Base-by-base conservation (phyloP, 2,329 filamentous ascomycete species). In the Trichocomaceae sp. region DNA sequence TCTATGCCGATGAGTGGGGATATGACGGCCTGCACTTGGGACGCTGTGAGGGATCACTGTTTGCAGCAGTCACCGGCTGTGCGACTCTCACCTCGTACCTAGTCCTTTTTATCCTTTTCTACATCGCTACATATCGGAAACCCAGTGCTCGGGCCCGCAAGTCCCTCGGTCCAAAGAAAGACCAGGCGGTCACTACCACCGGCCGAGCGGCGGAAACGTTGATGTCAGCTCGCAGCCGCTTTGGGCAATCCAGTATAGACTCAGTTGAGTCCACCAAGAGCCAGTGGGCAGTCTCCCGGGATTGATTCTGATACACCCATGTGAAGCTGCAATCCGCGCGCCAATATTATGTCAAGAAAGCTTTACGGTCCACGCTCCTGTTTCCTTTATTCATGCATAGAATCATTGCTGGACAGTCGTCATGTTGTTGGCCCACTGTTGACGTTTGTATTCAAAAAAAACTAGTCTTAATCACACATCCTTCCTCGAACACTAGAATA, bases 81-180 rank as follows among this genome's bases (percentile, higher is more conserved):
- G 86, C 81, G 63, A 93, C 93, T 65, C 78, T 96, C 69, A 89
- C 83, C 74, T 92, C 88, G 37, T 96, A 96, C 82, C 83, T 96
- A 55, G 80, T 96, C 59, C 87, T 96, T 62, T 96, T 96, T 83
- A 92, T 96, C 76, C 88, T 85, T 45, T 96, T 96, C 83, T 96
- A 96, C 80, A 79, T 92, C 62, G 88, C 89, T 60, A 96, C 90
- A 48, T 96, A 96, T 70, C 81, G 79, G 69, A 89, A 88, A 78
- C 82, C 78, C 19, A 57, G 31, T 17, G 60, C 19, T 5, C 50
- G 57, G 15, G 15, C 35, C 33, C 57, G 52, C 13, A 57, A 59
- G 45, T 23, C 23, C 10, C 12, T 46, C 1, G n/a, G 37, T 9
- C 22, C 50, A 85, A 64, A 89, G 87, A 73, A 90, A 87, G 62